These are phyloP conservation scores for Aspergillus baeticus DNA, from an alignment of 495 filamentous ascomycete genomes.

Conservation along the genomic window DNA sequence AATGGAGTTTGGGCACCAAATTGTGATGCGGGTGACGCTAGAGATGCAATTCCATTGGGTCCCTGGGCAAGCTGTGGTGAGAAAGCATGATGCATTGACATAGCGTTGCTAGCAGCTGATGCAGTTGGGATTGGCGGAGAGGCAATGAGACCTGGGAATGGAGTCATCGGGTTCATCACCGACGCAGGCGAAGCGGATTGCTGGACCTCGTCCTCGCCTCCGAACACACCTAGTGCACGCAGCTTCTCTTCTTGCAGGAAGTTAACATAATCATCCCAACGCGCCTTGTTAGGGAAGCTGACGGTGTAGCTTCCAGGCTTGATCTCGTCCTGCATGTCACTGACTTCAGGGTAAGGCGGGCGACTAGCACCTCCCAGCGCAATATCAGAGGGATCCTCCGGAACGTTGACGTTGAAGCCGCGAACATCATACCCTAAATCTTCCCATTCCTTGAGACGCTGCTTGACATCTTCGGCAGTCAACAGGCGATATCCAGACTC, in stretches of 20 bases:
- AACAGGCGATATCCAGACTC: slow-evolving; percentile 58
- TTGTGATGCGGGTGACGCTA: slow-evolving; percentile 56
- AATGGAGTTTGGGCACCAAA: slow-evolving; percentile 44
- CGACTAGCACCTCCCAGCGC: slow-evolving; percentile 61
- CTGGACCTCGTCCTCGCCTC: slow-evolving; percentile 66
- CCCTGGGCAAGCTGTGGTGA: slow-evolving; percentile 50
- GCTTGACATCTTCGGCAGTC: slow-evolving; percentile 56
- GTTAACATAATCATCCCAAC: slow-evolving; percentile 83
- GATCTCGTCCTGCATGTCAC: slow-evolving; percentile 56
- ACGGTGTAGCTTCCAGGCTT: slow-evolving; percentile 55
- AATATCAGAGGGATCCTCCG: slow-evolving; percentile 32
- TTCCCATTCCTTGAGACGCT: slow-evolving; percentile 69
- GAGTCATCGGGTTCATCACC: slow-evolving; percentile 56
- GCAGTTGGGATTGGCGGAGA: slow-evolving; percentile 51
- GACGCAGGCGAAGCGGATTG: slow-evolving; percentile 75
- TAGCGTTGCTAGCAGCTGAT: slow-evolving; percentile 43
- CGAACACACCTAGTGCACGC: slow-evolving; percentile 79
- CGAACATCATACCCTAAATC: slow-evolving; percentile 70
- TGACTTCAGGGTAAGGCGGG: slow-evolving; percentile 66
- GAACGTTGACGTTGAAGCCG: slow-evolving; percentile 64
- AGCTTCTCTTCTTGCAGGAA: slow-evolving; percentile 85
- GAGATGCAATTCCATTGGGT: slow-evolving; percentile 53
- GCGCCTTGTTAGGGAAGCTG: slow-evolving; percentile 70
- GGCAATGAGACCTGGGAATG: slow-evolving; percentile 59
- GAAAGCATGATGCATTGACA: slow-evolving; percentile 38